A percentile compares a stretch with the other conserved stretches of the same genome.
Conservation (phyloP, 257 asterid genomes). For the Scutellaria baicalensis region DNA sequence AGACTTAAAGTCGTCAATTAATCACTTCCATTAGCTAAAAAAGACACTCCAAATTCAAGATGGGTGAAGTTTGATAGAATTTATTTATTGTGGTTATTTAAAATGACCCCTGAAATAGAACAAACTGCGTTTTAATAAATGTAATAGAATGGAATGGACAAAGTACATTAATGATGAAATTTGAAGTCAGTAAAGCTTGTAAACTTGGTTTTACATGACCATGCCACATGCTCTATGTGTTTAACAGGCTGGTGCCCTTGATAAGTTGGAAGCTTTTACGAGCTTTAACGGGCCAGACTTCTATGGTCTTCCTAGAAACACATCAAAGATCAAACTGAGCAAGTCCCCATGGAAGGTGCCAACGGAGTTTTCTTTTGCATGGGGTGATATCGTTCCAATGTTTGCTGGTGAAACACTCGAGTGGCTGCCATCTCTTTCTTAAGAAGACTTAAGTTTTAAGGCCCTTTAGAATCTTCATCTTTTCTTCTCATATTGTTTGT, state of each 20-base stretch:
- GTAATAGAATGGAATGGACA: too few relatives aligned
- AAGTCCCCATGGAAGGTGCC: constrained; percentile 84
- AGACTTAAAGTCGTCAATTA: too few relatives aligned
- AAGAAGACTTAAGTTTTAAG: background rate
- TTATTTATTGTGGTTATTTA: background rate
- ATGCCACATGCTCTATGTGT: background rate
- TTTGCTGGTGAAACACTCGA: constrained; percentile 82
- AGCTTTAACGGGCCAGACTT: constrained; percentile 96
- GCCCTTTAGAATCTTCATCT: too few relatives aligned
- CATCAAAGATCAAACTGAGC: constrained; percentile 49
- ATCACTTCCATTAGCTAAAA: too few relatives aligned
- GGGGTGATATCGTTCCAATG: constrained; percentile 76
- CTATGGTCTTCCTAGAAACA: constrained; percentile 80
- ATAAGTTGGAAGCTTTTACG: constrained; percentile 82
- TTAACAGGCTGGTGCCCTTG: constrained; percentile 71
- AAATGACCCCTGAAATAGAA: too few relatives aligned
- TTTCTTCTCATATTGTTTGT: too few relatives aligned
- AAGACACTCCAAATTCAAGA: background rate
- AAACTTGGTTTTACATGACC: background rate
- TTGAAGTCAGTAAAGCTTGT: background rate
- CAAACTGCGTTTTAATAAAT: too few relatives aligned
- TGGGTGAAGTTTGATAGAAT: background rate
- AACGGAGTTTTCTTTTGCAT: constrained; percentile 44
- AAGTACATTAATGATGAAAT: background rate
- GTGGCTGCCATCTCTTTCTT: constrained; percentile 49